Percentiles rank a stretch among this genome's conserved stretches.
phyloP scores from a whole-genome alignment of 345 rosid species.

The Carallia brachiata region DNA sequence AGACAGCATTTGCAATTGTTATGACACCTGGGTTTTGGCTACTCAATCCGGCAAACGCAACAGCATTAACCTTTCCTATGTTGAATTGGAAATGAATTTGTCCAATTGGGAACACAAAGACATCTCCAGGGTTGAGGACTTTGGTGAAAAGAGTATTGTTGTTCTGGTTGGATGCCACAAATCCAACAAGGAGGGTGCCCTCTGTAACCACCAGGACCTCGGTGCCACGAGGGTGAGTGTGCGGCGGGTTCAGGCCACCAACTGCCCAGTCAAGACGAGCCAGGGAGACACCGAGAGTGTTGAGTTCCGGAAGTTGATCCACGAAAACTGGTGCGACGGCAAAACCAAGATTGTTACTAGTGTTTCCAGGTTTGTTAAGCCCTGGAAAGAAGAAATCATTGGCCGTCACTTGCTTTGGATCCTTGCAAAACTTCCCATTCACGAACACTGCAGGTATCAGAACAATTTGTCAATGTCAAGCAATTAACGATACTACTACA shows the following conservation, averaged over 20 bases:
- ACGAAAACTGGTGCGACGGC: background rate
- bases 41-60: background rate
- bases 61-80: background rate
- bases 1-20: background rate
- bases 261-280: too few relatives aligned
- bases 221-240: slow-evolving; percentile 3
- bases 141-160: too few relatives aligned
- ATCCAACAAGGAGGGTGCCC: too few relatives aligned
- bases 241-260: background rate
- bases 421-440: slow-evolving; percentile 14
- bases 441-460: background rate
- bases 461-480: too few relatives aligned
- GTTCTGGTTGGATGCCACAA: too few relatives aligned
- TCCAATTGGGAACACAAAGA: too few relatives aligned
- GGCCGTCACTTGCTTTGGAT: background rate
- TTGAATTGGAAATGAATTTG: too few relatives aligned
- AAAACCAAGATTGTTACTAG: background rate
- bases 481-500: too few relatives aligned
- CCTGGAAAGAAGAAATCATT: slow-evolving; percentile 2
- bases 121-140: too few relatives aligned
- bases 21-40: background rate
- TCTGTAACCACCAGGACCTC: background rate
- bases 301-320: background rate
- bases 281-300: too few relatives aligned
- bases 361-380: background rate